Percentiles rank a stretch among this genome's conserved stretches.
Conservation (phyloP, 2,329 filamentous ascomycete species). For the Arthroderma uncinatum region DNA sequence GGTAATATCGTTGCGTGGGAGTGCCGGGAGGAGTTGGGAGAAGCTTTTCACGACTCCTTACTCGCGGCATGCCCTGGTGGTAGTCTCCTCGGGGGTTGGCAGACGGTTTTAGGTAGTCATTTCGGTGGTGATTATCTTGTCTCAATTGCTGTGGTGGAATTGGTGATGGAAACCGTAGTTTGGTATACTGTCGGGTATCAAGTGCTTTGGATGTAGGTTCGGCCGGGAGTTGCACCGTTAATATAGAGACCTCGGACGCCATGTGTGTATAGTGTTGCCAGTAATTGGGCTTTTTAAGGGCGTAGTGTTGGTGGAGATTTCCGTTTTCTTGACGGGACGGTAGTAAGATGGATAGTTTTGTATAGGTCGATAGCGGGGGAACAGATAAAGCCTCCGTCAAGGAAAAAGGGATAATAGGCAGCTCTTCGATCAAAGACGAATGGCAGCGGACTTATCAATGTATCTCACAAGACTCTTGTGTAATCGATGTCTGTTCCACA, state of each 20-base stretch:
- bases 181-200: constrained; percentile 2
- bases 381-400: no score
- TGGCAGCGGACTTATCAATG: not conserved
- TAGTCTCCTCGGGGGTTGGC: not conserved
- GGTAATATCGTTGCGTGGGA: not conserved
- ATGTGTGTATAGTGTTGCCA: no score
- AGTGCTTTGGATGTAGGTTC: not conserved
- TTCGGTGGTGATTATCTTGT: not conserved
- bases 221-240: not conserved
- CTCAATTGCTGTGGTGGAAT: not conserved
- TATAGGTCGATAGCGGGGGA: no score
- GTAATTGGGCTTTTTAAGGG: not conserved
- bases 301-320: not conserved
- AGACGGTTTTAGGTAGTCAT: not conserved
- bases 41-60: not conserved
- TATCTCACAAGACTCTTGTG: not conserved
- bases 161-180: constrained; percentile 2
- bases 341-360: no score
- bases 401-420: not conserved
- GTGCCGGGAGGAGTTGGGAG: not conserved
- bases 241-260: constrained; percentile 1
- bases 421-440: not conserved
- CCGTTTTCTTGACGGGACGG: not conserved
- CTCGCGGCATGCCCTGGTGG: not conserved
- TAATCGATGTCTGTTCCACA: not conserved